Percentiles rank a stretch among this genome's conserved stretches.
Evolutionary conservation across 805 yeast genomes (phyloP).

Genomic region (Metschnikowia sp.): DNA sequence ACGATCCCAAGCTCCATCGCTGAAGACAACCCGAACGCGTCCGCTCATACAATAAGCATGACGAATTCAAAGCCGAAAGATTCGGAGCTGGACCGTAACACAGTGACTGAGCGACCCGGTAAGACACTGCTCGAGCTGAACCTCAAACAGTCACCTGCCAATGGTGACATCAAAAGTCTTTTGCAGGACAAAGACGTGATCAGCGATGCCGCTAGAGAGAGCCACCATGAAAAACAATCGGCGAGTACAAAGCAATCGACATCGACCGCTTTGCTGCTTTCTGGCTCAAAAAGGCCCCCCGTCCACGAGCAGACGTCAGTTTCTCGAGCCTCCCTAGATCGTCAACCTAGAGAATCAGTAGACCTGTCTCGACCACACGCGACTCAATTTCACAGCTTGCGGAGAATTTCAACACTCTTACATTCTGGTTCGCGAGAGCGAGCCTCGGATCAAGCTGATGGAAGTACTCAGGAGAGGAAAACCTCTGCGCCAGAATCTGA

Average conservation of each 20-base stretch:
- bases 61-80: conserved; percentile 6
- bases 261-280: background rate
- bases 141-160: too few relatives aligned
- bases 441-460: background rate
- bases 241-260: background rate
- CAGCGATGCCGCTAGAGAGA: too few relatives aligned
- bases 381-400: conserved; percentile 10
- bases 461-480: background rate
- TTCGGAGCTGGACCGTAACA: conserved; percentile 14
- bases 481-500: conserved; percentile 33
- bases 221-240: background rate
- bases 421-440: conserved; percentile 2
- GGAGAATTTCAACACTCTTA: conserved; percentile 10
- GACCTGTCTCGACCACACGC: conserved; percentile 7
- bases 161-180: too few relatives aligned
- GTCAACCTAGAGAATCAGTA: conserved; percentile 1
- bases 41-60: conserved; percentile 6
- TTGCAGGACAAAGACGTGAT: too few relatives aligned
- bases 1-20: conserved; percentile 17
- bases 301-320: conserved; percentile 4
- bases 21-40: conserved; percentile 13
- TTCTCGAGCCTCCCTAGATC: conserved; percentile 1
- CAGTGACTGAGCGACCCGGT: conserved; percentile 5
- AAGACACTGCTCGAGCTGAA: too few relatives aligned
- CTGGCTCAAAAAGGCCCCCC: conserved; percentile 7